Percentiles rank a stretch among this genome's conserved stretches.
Evolutionary conservation across 192 early-diverging fungal genomes (phyloP).

Genomic region (Lobosporangium transversale): DNA sequence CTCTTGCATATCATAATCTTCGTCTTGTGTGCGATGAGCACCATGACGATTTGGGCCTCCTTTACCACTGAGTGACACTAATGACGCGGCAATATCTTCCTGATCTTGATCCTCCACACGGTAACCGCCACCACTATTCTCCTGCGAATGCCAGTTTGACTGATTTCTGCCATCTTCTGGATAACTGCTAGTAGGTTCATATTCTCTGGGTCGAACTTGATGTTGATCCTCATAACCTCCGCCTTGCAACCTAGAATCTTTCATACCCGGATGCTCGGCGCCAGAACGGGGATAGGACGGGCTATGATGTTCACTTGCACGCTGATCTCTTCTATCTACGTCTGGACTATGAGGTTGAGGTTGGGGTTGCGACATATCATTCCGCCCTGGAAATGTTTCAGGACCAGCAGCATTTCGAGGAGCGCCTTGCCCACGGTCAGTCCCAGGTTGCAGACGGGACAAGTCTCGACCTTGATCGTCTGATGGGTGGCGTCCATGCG

Average conservation of each 20-base stretch:
- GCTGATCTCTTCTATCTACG: slow-evolving; percentile 11
- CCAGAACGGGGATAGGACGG: slow-evolving; percentile 1
- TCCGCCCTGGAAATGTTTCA: slow-evolving; percentile 9
- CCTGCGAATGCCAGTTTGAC: slow-evolving; percentile 18
- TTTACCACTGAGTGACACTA: slow-evolving; percentile 48
- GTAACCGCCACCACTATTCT: slow-evolving; percentile 3
- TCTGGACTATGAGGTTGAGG: not conserved
- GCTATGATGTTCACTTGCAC: slow-evolving; percentile 1
- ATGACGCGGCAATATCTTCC: slow-evolving; percentile 45
- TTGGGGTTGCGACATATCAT: not conserved
- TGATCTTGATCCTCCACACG: slow-evolving; percentile 35
- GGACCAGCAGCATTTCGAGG: slow-evolving; percentile 8
- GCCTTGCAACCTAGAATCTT: slow-evolving; percentile 9
- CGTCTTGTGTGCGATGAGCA: slow-evolving; percentile 22
- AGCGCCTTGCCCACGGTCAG: not conserved
- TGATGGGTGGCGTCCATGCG: slow-evolving; percentile 34
- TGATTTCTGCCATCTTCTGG: slow-evolving; percentile 3
- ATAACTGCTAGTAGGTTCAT: not conserved
- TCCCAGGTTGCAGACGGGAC: slow-evolving; percentile 2
- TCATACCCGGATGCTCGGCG: slow-evolving; percentile 5
- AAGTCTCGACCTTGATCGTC: slow-evolving; percentile 31
- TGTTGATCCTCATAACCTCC: slow-evolving; percentile 20
- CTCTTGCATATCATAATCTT: slow-evolving; percentile 53
- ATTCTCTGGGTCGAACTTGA: not conserved
- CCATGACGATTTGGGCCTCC: slow-evolving; percentile 1